Base-by-base conservation (phyloP, 108 stramenopile species). In the Phaeodactylum tricornutum region DNA sequence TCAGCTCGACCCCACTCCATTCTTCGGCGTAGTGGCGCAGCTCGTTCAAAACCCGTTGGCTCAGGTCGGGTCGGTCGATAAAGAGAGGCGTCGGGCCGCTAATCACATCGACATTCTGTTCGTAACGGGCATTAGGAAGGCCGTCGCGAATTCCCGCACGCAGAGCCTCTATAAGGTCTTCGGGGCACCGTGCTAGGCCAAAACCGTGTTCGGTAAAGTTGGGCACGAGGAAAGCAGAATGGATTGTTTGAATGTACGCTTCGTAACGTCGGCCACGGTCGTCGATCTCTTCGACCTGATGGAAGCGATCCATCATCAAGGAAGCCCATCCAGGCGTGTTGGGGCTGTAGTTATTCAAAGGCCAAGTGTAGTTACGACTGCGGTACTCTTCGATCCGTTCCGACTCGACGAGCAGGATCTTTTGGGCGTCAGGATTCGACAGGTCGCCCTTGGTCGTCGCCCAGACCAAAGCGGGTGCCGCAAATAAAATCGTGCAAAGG, bases 131-230 rank as follows among this genome's bases (percentile, higher is more conserved):
- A 29, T 29, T 39, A 22, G 28, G 17, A 29, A 58, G 23, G 29
- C 71, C 76, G 12, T 62, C 61, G 1, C 50, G 64, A 35, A 77
- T 59, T 2, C 59, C 66, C 41, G 69, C n/a, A 33, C 59, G 63
- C 21, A 87, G 43, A 2, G 57, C 62, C 0, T 74, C 67, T 20
- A 81, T 48, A 12, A 87, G 42, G 9, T 62, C 73, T n/a, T 67
- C 55, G 2, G 81, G 78, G 21, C 72, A 81, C 28, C 61, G 54
- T 0, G 81, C 77, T 32, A 87, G 30, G 0, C 68, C 81, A 65
- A 76, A 87, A 19, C 86, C 86, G 29, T 65, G 61, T 34, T 81
- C 72, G 11, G 85, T 87, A 61, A 82, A 87, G 41, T 77, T 79
- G 14, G 41, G 53, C 15, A 43, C 29, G 31, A 67, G 35, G 33